phyloP scores from a whole-genome alignment of 2,329 filamentous ascomycete genomes.

The Neoarthrinium moseri region DNA sequence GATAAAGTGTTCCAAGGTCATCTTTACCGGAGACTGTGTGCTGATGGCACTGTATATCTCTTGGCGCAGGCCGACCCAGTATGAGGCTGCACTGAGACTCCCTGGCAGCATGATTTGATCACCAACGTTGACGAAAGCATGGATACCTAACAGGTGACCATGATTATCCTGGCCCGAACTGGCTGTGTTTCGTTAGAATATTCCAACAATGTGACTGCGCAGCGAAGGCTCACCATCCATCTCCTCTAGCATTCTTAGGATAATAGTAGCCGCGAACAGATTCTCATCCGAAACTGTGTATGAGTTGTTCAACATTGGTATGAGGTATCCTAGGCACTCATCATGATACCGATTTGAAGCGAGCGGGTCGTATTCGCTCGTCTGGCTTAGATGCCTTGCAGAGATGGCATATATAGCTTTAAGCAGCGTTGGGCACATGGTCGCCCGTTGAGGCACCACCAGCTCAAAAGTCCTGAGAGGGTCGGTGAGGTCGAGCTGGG shows the following conservation, averaged over 20 bases:
- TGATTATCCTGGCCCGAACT: conserved; percentile 43
- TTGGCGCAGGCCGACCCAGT: conserved; percentile 57
- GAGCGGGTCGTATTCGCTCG: conserved; percentile 44
- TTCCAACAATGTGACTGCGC: background rate
- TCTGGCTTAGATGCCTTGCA: conserved; percentile 51
- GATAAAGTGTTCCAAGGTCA: conserved; percentile 49
- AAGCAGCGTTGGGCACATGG: conserved; percentile 48
- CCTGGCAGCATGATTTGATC: conserved; percentile 37
- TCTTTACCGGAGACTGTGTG: conserved; percentile 42
- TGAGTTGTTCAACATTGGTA: conserved; percentile 42
- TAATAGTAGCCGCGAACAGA: conserved; percentile 50
- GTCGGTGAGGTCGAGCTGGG: conserved; percentile 30
- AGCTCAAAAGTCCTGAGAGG: conserved; percentile 47
- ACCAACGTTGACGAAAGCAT: conserved; percentile 44
- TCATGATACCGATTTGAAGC: conserved; percentile 53
- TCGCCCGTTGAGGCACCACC: conserved; percentile 51
- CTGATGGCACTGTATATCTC: conserved; percentile 58
- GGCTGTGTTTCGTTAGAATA: conserved; percentile 28
- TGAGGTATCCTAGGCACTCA: conserved; percentile 49
- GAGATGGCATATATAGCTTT: conserved; percentile 58
- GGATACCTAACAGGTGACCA: conserved; percentile 44
- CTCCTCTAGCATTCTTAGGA: conserved; percentile 52
- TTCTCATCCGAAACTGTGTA: conserved; percentile 46
- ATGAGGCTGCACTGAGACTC: conserved; percentile 50
- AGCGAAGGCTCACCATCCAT: conserved; percentile 27